Evolutionary conservation across 2,329 filamentous ascomycete genomes (phyloP).

Genomic region (Talaromyces amestolkiae): DNA sequence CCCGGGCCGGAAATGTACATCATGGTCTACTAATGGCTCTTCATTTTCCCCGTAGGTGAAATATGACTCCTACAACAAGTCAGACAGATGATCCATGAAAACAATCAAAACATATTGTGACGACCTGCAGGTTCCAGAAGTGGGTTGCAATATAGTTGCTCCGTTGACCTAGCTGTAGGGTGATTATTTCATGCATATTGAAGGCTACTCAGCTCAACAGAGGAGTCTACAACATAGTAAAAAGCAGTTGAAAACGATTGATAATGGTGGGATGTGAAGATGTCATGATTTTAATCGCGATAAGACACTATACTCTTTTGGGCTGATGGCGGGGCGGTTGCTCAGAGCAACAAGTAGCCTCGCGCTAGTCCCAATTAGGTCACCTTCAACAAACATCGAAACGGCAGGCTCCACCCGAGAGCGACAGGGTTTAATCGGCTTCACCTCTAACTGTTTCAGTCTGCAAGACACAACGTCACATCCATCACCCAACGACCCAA

Average conservation of each 20-base stretch:
- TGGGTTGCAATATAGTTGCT: constrained; percentile 93
- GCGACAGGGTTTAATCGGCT: background rate
- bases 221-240: background rate
- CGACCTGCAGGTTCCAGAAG: constrained; percentile 93
- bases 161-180: constrained; percentile 86
- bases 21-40: constrained; percentile 70
- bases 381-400: constrained; percentile 19
- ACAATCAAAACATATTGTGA: constrained; percentile 8
- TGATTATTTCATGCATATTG: constrained; percentile 89
- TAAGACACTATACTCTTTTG: background rate
- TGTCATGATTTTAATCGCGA: background rate
- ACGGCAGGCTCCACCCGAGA: background rate
- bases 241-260: background rate
- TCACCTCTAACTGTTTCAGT: background rate
- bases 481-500: background rate
- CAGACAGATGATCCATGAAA: constrained; percentile 13
- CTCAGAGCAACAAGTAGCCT: constrained; percentile 16
- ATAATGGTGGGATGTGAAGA: background rate
- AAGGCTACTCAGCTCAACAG: background rate
- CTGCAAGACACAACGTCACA: constrained; percentile 12
- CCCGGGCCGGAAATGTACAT: constrained; percentile 84
- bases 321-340: constrained; percentile 11
- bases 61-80: constrained; percentile 74
- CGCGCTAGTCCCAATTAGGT: constrained; percentile 6
- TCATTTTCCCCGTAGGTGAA: constrained; percentile 77